Evolutionary conservation across 306 rosid genomes (phyloP), one percentile per base, ranked within the genome.

Genomic region (Prosopis cineraria): DNA sequence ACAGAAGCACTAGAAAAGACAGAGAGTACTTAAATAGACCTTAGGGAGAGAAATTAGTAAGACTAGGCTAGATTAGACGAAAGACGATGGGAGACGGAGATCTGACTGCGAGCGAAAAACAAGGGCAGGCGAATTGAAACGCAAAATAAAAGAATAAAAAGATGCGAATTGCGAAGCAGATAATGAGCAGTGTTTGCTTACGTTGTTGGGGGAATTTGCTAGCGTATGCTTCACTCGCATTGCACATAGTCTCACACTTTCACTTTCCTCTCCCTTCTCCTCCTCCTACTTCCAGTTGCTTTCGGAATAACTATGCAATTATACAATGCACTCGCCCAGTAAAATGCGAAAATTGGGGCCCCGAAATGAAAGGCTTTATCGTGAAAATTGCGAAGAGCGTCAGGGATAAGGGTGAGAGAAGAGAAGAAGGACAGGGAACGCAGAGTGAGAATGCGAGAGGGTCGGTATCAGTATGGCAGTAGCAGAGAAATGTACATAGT

Each of bases 111-210:
- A 22, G 84, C 77, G 72, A 4, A 60, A 85, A 76, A 73, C 65
- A 11, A 68, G 87, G 87, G 85, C 87, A 86, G 81, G 89, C 87
- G 85, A 77, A 69, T 59, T 77, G 83, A 10, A 47, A 37, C 79
- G 37, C 50, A 6, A 20, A 59, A 11, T 58, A 12, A 29, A 29
- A 4, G 33, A 29, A 13, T 60, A 20, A 40, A 17, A 48, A 48
- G 55, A 17, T 3, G 37, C 19, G n/a, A 36, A 40, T 5, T 3
- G 37, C 19, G n/a, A 36, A 40, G 55, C 24, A 52, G 4, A 20
- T 50, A 19, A 68, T 24, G 40, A 31, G 8, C n/a, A 27, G 36
- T 7, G 13, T 59, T 24, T 22, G 76, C 58, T 81, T 53, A 81
- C 84, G 84, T 68, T 40, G 40, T 17, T 41, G 2, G 50, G 64